Evolutionary conservation across 208 protist species (phyloP).

Genomic region (Acanthamoeba pearcei): DNA sequence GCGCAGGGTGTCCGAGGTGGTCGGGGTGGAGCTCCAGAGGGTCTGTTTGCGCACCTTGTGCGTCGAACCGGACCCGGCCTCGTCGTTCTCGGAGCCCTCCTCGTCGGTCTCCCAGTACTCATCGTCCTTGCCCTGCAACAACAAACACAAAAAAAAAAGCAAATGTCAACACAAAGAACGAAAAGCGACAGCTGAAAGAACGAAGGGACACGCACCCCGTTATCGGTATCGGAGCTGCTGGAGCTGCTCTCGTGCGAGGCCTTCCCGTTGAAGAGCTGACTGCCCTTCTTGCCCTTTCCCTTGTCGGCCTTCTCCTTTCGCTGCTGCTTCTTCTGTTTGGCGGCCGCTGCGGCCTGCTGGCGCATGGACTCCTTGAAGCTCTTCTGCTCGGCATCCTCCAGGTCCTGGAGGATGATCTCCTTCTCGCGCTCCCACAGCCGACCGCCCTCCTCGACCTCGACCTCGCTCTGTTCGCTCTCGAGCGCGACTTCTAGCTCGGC

Average conservation of each 20-base stretch:
- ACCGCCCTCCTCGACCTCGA: slow-evolving; percentile 21
- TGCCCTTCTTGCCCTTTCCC: slow-evolving; percentile 51
- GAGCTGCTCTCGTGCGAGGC: background rate
- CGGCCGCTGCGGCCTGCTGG: background rate
- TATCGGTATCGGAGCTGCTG: background rate
- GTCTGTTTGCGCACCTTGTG: background rate
- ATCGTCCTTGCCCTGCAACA: background rate
- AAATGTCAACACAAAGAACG: background rate
- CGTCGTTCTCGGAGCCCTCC: background rate
- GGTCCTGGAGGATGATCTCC: background rate
- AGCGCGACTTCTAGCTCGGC: background rate
- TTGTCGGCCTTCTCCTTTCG: background rate
- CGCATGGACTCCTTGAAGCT: slow-evolving; percentile 70
- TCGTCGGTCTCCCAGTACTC: slow-evolving; percentile 35
- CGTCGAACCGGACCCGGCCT: background rate
- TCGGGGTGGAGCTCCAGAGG: background rate
- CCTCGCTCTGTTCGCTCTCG: slow-evolving; percentile 39
- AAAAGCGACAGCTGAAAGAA: background rate
- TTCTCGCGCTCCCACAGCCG: slow-evolving; percentile 45
- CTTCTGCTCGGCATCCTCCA: slow-evolving; percentile 47
- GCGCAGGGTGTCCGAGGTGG: background rate
- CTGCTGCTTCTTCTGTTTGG: background rate
- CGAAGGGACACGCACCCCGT: background rate
- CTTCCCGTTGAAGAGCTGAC: background rate
- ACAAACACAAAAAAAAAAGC: background rate